Evolutionary conservation across 805 yeast genomes (phyloP).

Genomic region (Metschnikowia drakensbergensis): DNA sequence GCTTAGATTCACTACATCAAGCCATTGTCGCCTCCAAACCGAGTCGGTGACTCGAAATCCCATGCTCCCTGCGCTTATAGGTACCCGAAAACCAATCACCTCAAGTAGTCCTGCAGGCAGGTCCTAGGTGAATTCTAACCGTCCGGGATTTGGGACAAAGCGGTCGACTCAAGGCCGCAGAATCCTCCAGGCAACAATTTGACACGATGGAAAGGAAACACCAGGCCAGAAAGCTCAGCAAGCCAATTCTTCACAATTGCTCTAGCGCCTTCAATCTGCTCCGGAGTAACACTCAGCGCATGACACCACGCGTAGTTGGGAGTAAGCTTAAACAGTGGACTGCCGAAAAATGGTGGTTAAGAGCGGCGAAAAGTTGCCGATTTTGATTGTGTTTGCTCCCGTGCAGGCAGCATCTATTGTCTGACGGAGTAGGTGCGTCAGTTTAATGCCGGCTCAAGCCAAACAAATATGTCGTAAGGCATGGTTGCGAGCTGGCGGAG

Average conservation of each 20-base stretch:
- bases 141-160: constrained; percentile 1
- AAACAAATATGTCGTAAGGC: not conserved
- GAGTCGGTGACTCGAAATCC: constrained; percentile 2
- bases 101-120: not conserved
- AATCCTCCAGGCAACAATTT: not conserved
- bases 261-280: too few relatives aligned
- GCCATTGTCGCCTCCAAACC: not conserved
- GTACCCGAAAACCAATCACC: not conserved
- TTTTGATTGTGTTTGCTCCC: not conserved
- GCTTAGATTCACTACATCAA: not conserved
- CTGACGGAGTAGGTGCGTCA: constrained; percentile 1
- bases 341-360: not conserved
- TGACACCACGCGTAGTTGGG: not conserved
- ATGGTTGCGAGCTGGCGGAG: not conserved
- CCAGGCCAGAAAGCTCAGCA: too few relatives aligned
- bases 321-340: not conserved
- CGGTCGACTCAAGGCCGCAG: not conserved
- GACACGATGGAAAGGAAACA: too few relatives aligned
- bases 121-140: not conserved
- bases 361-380: not conserved
- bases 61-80: constrained; percentile 3
- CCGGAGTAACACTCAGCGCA: not conserved
- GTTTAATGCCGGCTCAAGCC: constrained; percentile 1
- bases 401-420: not conserved
- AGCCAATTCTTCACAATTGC: too few relatives aligned